Base-by-base conservation (phyloP, 2,329 filamentous ascomycete species). In the Botrytis squamosa region DNA sequence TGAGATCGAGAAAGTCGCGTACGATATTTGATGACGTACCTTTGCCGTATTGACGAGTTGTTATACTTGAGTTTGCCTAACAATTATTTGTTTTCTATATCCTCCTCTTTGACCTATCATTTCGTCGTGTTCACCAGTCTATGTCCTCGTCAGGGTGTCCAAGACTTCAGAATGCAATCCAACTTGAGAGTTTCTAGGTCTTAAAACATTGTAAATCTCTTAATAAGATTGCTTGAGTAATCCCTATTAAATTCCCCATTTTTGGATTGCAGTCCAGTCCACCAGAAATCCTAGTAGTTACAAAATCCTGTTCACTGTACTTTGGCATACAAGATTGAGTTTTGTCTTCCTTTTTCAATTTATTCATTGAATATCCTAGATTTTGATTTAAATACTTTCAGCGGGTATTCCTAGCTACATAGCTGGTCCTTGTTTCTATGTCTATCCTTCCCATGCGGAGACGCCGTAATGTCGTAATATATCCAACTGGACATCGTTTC, bases 171-270 rank as follows among this genome's bases (percentile, higher is more conserved):
- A 42, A 25, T 5, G 36, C 12, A 4, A 8, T 63, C 4, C 25
- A 7, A 18, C 7, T 40, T 0, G 36, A n/a, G 18, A 42, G 22
- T 9, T 4, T 16, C 16, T n/a, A 36, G 1, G 14, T n/a, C 1
- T 42, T 8, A 18, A n/a, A 40, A 42, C 7, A 10, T 14, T 63
- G 14, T 20, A 5, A 18, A 63, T 63, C 7, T 40, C 14, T 29
- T 29, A 8, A 29, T 29, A 8, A 29, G 3, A 29, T 33, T 14
- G 29, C 6, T 29, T 14, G n/a, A 57, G 52, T 18, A 33, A 29
- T 57, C 3, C 8, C 18, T 2, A 0, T 57, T 9, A 3, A 9
- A 18, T n/a, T 0, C 16, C 36, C 9, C 1, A 18, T n/a, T 16
- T 5, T n/a, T 40, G 60, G 3, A n/a, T 40, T 38, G 33, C 57